phyloP scores from a whole-genome alignment of 2,329 filamentous ascomycete species.

The Fusarium proliferatum region DNA sequence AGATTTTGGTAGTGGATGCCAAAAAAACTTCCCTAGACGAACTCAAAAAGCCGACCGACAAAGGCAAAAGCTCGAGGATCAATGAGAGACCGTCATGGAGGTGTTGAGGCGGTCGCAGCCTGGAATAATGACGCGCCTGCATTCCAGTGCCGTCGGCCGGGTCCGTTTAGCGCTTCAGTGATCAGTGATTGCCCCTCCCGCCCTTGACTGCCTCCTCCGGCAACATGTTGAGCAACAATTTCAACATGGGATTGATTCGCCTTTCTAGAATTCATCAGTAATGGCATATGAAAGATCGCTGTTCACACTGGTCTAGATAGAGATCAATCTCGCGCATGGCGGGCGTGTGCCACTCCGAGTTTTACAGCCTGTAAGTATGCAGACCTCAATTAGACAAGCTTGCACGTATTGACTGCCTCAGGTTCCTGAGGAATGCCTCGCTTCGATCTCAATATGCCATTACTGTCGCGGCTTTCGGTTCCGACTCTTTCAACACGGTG shows the following conservation, averaged over 20 bases:
- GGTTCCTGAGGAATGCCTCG: background rate
- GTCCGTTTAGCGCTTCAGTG: background rate
- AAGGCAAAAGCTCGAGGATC: background rate
- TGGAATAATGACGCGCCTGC: background rate
- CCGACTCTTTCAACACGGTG: background rate
- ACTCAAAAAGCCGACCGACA: background rate
- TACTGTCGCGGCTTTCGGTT: no score
- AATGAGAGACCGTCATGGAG: background rate
- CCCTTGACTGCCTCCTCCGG: background rate
- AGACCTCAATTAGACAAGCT: background rate
- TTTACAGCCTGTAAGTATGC: background rate
- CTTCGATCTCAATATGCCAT: background rate
- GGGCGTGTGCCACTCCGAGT: background rate
- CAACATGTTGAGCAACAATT: background rate
- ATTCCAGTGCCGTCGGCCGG: background rate
- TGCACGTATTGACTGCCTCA: background rate
- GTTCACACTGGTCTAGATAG: rapidly evolving
- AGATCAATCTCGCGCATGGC: background rate
- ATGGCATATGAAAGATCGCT: background rate
- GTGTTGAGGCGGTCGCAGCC: background rate
- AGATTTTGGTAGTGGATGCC: background rate
- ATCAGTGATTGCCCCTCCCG: background rate
- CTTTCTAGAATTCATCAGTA: background rate
- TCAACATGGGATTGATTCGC: background rate
- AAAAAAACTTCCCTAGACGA: background rate